Conservation (phyloP, 306 rosid species). For the Astragalus glycyphyllos region DNA sequence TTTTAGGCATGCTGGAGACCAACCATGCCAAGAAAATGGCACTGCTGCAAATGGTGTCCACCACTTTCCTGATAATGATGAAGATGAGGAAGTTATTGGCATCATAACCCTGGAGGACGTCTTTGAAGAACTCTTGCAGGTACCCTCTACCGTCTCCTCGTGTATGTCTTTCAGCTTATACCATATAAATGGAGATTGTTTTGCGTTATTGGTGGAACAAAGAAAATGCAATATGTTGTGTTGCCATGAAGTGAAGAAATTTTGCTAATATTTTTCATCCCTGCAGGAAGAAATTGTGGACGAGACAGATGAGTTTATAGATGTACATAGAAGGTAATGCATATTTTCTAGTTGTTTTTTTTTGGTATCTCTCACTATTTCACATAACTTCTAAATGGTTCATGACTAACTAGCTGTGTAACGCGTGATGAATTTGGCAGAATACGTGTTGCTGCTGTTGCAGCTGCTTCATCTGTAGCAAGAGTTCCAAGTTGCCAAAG, state of each 20-base stretch:
- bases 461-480: constrained; percentile 95
- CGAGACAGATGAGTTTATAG: constrained; percentile 91
- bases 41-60: constrained; percentile 41
- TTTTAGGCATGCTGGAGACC: constrained; percentile 48
- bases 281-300: constrained; percentile 96
- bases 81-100: constrained; percentile 92
- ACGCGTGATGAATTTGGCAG: constrained; percentile 53
- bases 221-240: constrained; percentile 30
- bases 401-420: constrained; percentile 37
- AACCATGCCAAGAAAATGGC: constrained; percentile 38
- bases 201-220: constrained; percentile 3
- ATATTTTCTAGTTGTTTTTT: constrained; percentile 26
- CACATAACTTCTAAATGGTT: constrained; percentile 19
- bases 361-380: constrained; percentile 3
- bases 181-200: background rate
- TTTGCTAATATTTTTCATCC: constrained; percentile 36
- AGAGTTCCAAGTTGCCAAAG: constrained; percentile 79
- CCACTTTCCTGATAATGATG: constrained; percentile 61
- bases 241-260: constrained; percentile 53
- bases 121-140: constrained; percentile 98
- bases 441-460: constrained; percentile 95
- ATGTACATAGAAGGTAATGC: constrained; percentile 75
- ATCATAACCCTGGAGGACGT: constrained; percentile 96
- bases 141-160: constrained; percentile 38
- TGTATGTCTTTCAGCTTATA: constrained; percentile 6